Evolutionary conservation across 176 grass and related monocot genomes (phyloP), one percentile per base, ranked within the genome.

Genomic region (Musa acuminata): DNA sequence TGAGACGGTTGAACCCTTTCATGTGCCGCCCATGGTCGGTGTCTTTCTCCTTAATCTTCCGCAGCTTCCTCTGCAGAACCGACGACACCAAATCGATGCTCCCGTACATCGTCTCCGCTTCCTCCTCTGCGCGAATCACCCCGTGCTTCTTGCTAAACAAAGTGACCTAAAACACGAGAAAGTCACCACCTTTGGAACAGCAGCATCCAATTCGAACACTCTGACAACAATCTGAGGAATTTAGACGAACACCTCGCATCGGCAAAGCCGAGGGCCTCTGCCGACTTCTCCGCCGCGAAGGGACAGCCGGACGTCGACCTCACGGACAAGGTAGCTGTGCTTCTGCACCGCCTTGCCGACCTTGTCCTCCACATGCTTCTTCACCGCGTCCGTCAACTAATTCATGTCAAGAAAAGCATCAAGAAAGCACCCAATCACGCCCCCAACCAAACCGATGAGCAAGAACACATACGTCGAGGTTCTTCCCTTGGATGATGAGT

Each of bases 361-460:
- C 85, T 93, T 97, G 22, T 97, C 93, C 78, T 88, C 85, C 73
- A 97, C 90, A 83, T 97, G 90, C 83, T 97, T 85, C 79, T 97
- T 97, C 48, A 97, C 20, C 51, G 82, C 90, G 0, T 90, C 93
- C 14, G 69, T 86, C 85, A 96, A 76, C 92, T 94, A 23, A 9
- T 21, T 4, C 24, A 21, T 19, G 11, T 20, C 26, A 27, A 62
- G 13, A 6, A 73, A 23, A 43, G 35, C 35, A 43, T 43, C 35
- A 43, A 43, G 35, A 75, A 1, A 55, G 7, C 14, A 20, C 53
- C 26, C 43, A n/a, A 75, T 29, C 16, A 29, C 49, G 26, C 72
- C 51, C 53, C 1, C 20, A 24, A 53, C 9, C 62, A 79, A 17
- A 5, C 27, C 2, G 22, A 26, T 13, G 54, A n/a, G 1, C 20